Evolutionary conservation across 1,284 basidiomycete species (phyloP).

Genomic region (Ceratobasidium sp.): DNA sequence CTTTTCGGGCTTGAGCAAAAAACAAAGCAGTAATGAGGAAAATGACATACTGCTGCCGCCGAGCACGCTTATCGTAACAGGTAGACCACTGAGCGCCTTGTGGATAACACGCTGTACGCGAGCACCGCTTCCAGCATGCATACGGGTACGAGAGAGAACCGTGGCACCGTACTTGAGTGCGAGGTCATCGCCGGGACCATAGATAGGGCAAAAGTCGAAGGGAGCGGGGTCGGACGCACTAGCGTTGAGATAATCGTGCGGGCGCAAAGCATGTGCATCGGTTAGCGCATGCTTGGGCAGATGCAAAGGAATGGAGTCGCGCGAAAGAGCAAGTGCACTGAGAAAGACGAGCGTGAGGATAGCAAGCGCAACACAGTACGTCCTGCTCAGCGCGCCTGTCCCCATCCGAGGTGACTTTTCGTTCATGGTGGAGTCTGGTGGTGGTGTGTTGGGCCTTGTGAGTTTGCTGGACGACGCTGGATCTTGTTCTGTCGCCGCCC

Average conservation of each 20-base stretch:
- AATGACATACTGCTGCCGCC: constrained; percentile 82
- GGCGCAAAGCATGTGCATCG: constrained; percentile 49
- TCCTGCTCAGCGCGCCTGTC: constrained; percentile 55
- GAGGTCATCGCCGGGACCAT: constrained; percentile 82
- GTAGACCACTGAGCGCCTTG: constrained; percentile 84
- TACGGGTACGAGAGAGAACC: constrained; percentile 76
- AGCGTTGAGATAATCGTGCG: constrained; percentile 58
- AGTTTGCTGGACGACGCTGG: constrained; percentile 1
- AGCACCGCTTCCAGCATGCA: constrained; percentile 85
- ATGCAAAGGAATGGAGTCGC: constrained; percentile 70
- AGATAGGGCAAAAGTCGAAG: constrained; percentile 90
- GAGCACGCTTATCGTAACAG: constrained; percentile 89
- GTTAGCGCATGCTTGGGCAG: constrained; percentile 60
- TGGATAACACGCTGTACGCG: constrained; percentile 85
- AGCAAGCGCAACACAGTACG: constrained; percentile 72
- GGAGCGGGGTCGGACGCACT: constrained; percentile 69
- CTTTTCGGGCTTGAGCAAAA: constrained; percentile 54
- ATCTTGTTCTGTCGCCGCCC: constrained; percentile 32
- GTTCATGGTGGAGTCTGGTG: not conserved
- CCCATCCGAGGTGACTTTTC: constrained; percentile 20
- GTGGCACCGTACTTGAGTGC: constrained; percentile 82
- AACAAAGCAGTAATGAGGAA: not conserved
- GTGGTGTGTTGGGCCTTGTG: not conserved
- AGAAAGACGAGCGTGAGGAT: constrained; percentile 70
- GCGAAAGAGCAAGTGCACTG: constrained; percentile 67